phyloP scores from a whole-genome alignment of 2,329 filamentous ascomycete genomes.

The Phialophora macrospora region DNA sequence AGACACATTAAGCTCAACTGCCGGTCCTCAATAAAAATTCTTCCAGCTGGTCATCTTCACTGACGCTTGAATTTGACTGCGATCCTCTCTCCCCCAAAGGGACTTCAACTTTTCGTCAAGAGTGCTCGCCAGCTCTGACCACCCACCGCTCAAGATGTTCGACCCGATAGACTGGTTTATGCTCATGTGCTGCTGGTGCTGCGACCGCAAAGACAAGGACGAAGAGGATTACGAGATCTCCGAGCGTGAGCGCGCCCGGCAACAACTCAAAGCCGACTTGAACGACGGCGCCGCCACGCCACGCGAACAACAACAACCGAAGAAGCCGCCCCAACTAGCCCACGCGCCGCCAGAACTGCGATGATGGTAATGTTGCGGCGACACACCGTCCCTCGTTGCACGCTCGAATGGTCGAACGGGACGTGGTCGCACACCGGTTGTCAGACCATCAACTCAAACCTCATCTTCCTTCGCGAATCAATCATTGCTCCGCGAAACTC shows the following conservation, averaged over 20 bases:
- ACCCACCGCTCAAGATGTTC: constrained; percentile 4
- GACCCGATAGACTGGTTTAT: constrained; percentile 25
- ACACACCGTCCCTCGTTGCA: neutral
- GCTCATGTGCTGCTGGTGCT: constrained; percentile 31
- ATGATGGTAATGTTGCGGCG: neutral
- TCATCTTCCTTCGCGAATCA: neutral
- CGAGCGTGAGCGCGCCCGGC: constrained; percentile 1
- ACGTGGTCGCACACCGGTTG: too few species aligned
- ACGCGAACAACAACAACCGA: constrained; percentile 5
- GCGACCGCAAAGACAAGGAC: constrained; percentile 17
- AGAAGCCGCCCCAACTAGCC: constrained; percentile 17
- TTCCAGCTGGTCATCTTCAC: neutral
- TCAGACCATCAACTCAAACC: neutral
- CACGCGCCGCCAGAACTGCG: constrained; percentile 15
- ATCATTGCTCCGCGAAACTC: constrained; percentile 20
- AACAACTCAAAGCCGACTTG: constrained; percentile 9
- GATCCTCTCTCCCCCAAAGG: neutral
- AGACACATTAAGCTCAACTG: neutral
- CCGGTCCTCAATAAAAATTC: neutral
- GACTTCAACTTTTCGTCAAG: neutral
- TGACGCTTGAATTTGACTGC: neutral
- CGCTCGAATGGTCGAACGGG: neutral
- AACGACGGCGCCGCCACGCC: neutral
- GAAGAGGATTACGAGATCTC: constrained; percentile 22
- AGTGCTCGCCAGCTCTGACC: neutral